Conservation (phyloP, 164 flowering plant species). For the Magnolia kwangsiensis region DNA sequence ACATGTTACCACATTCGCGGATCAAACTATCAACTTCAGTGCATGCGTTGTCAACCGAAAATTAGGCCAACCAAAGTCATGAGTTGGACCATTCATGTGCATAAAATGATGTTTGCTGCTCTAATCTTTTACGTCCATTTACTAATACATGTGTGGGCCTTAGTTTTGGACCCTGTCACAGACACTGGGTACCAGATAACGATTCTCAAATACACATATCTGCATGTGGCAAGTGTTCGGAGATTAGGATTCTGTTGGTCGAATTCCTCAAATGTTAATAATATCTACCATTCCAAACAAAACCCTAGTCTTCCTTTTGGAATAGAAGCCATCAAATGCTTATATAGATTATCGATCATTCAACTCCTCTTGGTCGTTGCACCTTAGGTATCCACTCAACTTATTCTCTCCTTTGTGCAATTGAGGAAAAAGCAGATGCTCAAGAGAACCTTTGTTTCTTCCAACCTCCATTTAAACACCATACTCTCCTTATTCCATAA, state of each 20-base stretch:
- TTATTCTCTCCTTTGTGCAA: constrained; percentile 25
- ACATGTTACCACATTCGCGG: too few species aligned
- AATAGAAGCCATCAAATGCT: constrained; percentile 27
- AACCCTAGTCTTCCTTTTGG: constrained; percentile 11
- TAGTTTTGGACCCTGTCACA: too few species aligned
- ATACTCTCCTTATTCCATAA: not conserved
- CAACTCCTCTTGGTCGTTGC: constrained; percentile 6
- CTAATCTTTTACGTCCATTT: too few species aligned
- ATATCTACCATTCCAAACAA: not conserved
- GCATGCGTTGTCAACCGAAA: too few species aligned
- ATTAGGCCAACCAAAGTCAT: too few species aligned
- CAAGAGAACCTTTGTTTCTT: constrained; percentile 10
- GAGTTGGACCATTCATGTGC: too few species aligned
- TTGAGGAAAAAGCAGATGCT: constrained; percentile 36
- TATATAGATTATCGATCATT: constrained; percentile 10
- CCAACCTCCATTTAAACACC: constrained; percentile 16
- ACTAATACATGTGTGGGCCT: too few species aligned
- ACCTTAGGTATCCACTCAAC: constrained; percentile 2
- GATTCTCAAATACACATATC: too few species aligned
- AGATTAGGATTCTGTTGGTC: not conserved
- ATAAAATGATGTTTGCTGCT: too few species aligned
- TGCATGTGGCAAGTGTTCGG: too few species aligned
- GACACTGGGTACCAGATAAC: too few species aligned
- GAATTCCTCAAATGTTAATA: not conserved
- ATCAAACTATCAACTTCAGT: too few species aligned